Conservation (phyloP, 345 rosid species). For the Salix udensis region DNA sequence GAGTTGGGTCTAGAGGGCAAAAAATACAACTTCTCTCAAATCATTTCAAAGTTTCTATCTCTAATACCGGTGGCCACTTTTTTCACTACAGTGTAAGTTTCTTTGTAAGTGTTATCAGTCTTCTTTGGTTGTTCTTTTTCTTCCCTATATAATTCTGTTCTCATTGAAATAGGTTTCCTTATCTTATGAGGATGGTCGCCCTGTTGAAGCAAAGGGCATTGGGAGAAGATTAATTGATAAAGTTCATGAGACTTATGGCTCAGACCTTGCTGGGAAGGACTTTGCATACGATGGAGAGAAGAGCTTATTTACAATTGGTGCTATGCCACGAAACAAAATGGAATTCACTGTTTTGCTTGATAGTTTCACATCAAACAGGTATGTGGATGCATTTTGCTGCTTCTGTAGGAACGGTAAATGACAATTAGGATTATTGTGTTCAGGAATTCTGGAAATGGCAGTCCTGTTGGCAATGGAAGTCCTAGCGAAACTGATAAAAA, state of each 20-base stretch:
- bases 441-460: constrained; percentile 52
- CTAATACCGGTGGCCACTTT: constrained; percentile 8
- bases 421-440: neutral
- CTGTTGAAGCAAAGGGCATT: constrained; percentile 21
- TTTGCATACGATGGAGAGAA: constrained; percentile 35
- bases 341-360: constrained; percentile 30
- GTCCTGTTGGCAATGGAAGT: constrained; percentile 41
- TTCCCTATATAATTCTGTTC: neutral
- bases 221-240: constrained; percentile 23
- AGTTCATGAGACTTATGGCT: constrained; percentile 21
- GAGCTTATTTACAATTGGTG: constrained; percentile 20
- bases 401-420: neutral
- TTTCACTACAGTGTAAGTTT: constrained; percentile 20
- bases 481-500: constrained; percentile 50
- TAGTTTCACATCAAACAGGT: constrained; percentile 13
- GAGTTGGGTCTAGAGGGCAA: constrained; percentile 20
- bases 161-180: constrained; percentile 16
- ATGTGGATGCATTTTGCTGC: neutral
- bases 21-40: constrained; percentile 16
- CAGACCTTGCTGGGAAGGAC: constrained; percentile 20
- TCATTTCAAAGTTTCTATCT: constrained; percentile 23
- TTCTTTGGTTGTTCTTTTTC: neutral
- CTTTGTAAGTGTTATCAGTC: neutral
- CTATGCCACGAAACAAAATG: constrained; percentile 19
- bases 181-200: constrained; percentile 15